phyloP scores from a whole-genome alignment of 1,284 basidiomycete species.

The Leccinum brunneo-olivaceum region DNA sequence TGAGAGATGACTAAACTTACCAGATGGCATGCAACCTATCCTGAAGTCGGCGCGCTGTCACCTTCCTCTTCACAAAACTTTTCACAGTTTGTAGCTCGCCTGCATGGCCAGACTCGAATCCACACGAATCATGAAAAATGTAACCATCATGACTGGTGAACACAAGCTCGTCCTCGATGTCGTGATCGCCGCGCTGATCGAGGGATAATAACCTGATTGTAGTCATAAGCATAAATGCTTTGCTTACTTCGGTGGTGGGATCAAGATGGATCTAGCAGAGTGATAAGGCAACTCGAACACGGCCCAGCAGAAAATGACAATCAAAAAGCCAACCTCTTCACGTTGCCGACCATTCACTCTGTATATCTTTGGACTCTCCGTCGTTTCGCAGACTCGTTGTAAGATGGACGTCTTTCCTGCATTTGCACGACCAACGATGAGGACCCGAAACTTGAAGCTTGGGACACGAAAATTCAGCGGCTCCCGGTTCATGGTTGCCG shows the following conservation, averaged over 20 bases:
- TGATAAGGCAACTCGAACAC: neutral
- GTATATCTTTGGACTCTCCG: conserved; percentile 3
- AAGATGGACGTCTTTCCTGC: conserved; percentile 8
- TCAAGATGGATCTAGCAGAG: neutral
- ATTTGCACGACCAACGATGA: conserved; percentile 4
- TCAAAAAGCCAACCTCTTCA: conserved; percentile 1
- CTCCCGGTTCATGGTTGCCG: neutral
- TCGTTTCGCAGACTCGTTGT: conserved; percentile 7
- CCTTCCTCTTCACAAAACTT: neutral
- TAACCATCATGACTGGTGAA: conserved; percentile 3
- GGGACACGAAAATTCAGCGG: neutral
- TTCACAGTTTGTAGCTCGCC: conserved; percentile 1
- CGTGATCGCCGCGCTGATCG: conserved; percentile 1
- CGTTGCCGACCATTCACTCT: neutral
- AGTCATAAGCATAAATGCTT: neutral
- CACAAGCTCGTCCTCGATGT: conserved; percentile 2
- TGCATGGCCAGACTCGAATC: conserved; percentile 2
- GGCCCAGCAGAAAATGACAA: no score
- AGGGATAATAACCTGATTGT: neutral
- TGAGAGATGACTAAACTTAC: neutral
- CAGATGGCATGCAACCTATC: conserved; percentile 6
- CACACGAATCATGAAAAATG: conserved; percentile 5
- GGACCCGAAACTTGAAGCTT: conserved; percentile 2
- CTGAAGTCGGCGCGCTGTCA: neutral
- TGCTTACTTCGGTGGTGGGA: neutral